Conservation (phyloP, 1,284 basidiomycete species). For the Puccinia novopanici region DNA sequence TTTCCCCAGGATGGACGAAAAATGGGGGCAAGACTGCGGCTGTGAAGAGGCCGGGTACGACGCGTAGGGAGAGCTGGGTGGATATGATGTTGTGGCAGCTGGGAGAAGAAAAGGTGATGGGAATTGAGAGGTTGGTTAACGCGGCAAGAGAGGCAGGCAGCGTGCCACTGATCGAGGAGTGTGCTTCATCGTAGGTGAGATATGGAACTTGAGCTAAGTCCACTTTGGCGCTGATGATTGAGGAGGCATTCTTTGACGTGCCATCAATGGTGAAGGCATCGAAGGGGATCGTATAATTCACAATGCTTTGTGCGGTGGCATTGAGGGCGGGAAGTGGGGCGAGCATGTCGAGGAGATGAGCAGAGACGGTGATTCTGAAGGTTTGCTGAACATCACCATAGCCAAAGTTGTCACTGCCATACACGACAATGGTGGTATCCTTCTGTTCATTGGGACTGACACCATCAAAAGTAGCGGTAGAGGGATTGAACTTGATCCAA, state of each 20-base stretch:
- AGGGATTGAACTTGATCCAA: conserved; percentile 50
- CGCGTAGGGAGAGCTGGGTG: conserved; percentile 30
- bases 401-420: conserved; percentile 48
- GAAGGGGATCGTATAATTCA: conserved; percentile 47
- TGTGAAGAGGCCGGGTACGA: conserved; percentile 41
- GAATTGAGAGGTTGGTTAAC: conserved; percentile 36
- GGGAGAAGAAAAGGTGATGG: conserved; percentile 27
- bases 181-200: conserved; percentile 29
- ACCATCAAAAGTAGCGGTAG: conserved; percentile 50
- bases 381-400: conserved; percentile 46
- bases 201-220: conserved; percentile 36
- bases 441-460: conserved; percentile 43
- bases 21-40: conserved; percentile 40
- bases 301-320: conserved; percentile 44
- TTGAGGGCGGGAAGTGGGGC: conserved; percentile 39
- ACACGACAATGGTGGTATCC: conserved; percentile 40
- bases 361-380: conserved; percentile 38
- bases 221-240: conserved; percentile 3
- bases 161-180: conserved; percentile 30
- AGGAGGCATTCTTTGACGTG: conserved; percentile 9
- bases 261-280: conserved; percentile 37
- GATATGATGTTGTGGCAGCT: conserved; percentile 40
- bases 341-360: conserved; percentile 35
- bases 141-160: conserved; percentile 28
- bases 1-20: conserved; percentile 23